Base-by-base conservation (phyloP, 108 stramenopile species). In the Stephanodiscus triporus region DNA sequence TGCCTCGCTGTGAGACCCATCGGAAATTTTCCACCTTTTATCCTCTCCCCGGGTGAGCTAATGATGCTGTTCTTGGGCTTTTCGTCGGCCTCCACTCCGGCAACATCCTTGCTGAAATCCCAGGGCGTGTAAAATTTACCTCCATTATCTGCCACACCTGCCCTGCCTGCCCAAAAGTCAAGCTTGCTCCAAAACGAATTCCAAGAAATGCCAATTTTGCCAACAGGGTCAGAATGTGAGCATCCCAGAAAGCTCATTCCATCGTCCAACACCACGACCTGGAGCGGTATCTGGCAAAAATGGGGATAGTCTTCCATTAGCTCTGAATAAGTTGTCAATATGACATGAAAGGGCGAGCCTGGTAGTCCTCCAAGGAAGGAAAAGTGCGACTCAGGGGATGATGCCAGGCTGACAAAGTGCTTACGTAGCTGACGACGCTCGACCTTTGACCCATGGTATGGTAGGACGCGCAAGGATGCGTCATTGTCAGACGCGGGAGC, bases 1-100 rank as follows among this genome's bases (percentile, higher is more conserved):
- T 93, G 89, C 45, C 94, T 78, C n/a, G 90, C 87, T 17, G 94
- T 92, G 34, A 95, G 77, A 11, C 94, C 94, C 42, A 92, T 76
- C 66, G 78, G 85, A 10, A 87, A 81, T 64, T 81, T 63, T 26
- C 50, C 53, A 27, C 42, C 24, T 56, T 19, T 83, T 20, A 66
- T 45, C 24, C 65, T 62, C 24, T 75, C 82, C 56, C 66, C 88
- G 32, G 80, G 59, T 17, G 76, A 23, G 19, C 26, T 38, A 30
- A 20, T 63, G 32, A 27, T 32, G 54, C 38, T 34, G 0, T 77
- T 63, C 23, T 62, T 72, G 1, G 26, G 37, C 20, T 71, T 71
- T 9, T 70, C 40, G 27, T 64, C 69, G 17, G 16, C 20, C 43
- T 64, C 63, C 14, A 71, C 26, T 4, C 76, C 69, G 16, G 49